phyloP scores from a whole-genome alignment of 257 asterid genomes.

The Nyctanthes arbortristis region DNA sequence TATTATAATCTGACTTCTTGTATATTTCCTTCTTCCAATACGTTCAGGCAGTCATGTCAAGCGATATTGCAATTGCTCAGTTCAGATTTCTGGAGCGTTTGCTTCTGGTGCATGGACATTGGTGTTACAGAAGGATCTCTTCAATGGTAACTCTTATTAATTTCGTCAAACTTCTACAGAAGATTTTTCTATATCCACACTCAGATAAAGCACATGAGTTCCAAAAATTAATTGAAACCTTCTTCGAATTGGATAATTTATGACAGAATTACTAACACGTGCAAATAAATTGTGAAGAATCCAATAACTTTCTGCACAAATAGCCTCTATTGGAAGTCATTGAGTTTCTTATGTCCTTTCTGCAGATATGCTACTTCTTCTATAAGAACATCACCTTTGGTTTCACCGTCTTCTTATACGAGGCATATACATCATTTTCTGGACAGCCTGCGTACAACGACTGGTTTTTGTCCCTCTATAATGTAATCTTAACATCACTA shows the following conservation, averaged over 20 bases:
- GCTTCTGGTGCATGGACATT: constrained; percentile 74
- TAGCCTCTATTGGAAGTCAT: background rate
- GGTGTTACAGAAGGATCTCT: constrained; percentile 77
- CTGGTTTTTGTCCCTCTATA: constrained; percentile 87
- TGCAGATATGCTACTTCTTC: constrained; percentile 89
- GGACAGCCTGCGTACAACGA: constrained; percentile 86
- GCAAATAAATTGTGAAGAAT: too few species aligned
- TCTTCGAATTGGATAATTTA: background rate
- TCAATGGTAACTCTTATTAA: constrained; percentile 43
- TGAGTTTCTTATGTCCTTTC: constrained; percentile 13
- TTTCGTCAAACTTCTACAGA: background rate
- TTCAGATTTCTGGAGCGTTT: constrained; percentile 66
- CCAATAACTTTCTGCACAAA: background rate
- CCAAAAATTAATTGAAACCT: background rate
- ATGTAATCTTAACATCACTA: constrained; percentile 91
- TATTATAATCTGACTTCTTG: constrained; percentile 4
- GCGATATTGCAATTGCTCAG: constrained; percentile 70
- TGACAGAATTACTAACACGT: background rate
- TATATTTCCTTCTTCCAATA: constrained; percentile 13
- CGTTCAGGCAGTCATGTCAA: constrained; percentile 68
- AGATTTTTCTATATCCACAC: background rate
- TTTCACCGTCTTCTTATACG: constrained; percentile 67
- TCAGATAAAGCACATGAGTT: background rate
- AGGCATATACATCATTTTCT: constrained; percentile 68
- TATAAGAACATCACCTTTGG: constrained; percentile 74